These are phyloP conservation scores for Arabis hirsuta DNA, from an alignment of 345 rosid species.

Conservation along the genomic window DNA sequence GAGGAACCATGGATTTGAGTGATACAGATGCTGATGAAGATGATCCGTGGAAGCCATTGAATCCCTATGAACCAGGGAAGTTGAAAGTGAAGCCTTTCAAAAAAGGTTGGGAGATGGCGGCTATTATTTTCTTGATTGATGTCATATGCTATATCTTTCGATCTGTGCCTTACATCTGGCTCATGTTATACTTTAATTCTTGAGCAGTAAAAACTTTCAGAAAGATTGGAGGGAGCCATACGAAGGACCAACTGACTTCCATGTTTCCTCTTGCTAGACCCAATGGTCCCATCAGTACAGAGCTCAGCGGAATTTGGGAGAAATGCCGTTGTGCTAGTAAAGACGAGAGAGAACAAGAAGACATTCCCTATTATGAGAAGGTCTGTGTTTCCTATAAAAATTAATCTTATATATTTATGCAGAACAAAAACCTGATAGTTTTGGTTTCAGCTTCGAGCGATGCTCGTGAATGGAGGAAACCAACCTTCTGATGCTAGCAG, in stretches of 20 bases:
- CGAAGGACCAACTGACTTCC: slow-evolving; percentile 46
- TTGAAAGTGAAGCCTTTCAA: slow-evolving; percentile 83
- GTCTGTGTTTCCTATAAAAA: slow-evolving; percentile 43
- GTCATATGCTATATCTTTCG: slow-evolving; percentile 6
- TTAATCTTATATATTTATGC: slow-evolving; percentile 24
- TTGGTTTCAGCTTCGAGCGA: slow-evolving; percentile 72
- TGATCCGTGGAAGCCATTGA: slow-evolving; percentile 94
- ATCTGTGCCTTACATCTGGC: slow-evolving; percentile 28
- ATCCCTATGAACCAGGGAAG: slow-evolving; percentile 93
- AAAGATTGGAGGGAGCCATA: slow-evolving; percentile 48
- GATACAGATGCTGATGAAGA: slow-evolving; percentile 67
- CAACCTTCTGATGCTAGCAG: slow-evolving; percentile 47
- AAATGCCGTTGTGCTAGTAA: slow-evolving; percentile 33
- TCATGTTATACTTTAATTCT: slow-evolving; percentile 21
- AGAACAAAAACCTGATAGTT: slow-evolving; percentile 27
- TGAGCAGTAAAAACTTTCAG: slow-evolving; percentile 68
- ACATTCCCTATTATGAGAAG: slow-evolving; percentile 75
- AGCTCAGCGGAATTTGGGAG: slow-evolving; percentile 74
- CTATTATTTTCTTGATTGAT: slow-evolving; percentile 25
- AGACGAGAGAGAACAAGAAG: slow-evolving; percentile 44
- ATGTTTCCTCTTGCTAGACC: slow-evolving; percentile 83
- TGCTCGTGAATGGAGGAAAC: slow-evolving; percentile 57
- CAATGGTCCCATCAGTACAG: slow-evolving; percentile 74
- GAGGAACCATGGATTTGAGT: slow-evolving; percentile 55
- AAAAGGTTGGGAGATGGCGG: slow-evolving; percentile 59